Base-by-base conservation (phyloP, 306 rosid genomes). In the Quercus alba region DNA sequence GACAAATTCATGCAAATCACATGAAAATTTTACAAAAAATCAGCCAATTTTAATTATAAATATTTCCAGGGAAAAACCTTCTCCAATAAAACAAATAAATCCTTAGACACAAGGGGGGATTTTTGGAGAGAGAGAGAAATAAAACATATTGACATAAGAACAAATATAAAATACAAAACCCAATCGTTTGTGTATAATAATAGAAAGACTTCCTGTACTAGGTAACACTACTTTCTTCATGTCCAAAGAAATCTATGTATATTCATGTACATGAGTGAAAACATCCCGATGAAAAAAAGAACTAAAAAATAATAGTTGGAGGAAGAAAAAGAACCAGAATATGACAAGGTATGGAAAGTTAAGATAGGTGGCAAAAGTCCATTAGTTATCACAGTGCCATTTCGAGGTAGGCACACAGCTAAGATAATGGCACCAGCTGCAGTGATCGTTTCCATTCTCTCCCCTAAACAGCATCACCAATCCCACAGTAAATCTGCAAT, bases 361-460 rank as follows among this genome's bases (percentile, higher is more conserved):
- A 49, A 49, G 46, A 7, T 9, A 70, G 26, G n/a, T 55, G 2
- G 67, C 74, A 55, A n/a, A 6, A 30, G 63, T 80, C 31, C 49
- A 46, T 75, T 69, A 67, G 69, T 81, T 78, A 57, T 78, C 64
- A 54, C 98, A 93, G 56, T 79, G 72, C 97, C 98, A 93, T 77
- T 66, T 86, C 9, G 97, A 91, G 74, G 93, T 85, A 14, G 97
- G 97, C 41, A 93, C 84, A 83, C 97, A 93, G 31, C 87, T 81
- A 76, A 93, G 79, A 73, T 91, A 91, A 78, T 68, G 97, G 77
- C 97, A 90, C 98, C 97, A 93, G 78, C 82, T 91, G 74, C 98
- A 91, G 58, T 58, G 97, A 61, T 90, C 87, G 15, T 86, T 90
- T 28, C 90, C 92, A 56, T 84, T 90, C 75, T 78, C 91, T 13